A percentile compares a stretch with the other conserved stretches of the same genome.
Conservation (phyloP, 2,329 filamentous ascomycete genomes). For the Epicoccum sorghinum region DNA sequence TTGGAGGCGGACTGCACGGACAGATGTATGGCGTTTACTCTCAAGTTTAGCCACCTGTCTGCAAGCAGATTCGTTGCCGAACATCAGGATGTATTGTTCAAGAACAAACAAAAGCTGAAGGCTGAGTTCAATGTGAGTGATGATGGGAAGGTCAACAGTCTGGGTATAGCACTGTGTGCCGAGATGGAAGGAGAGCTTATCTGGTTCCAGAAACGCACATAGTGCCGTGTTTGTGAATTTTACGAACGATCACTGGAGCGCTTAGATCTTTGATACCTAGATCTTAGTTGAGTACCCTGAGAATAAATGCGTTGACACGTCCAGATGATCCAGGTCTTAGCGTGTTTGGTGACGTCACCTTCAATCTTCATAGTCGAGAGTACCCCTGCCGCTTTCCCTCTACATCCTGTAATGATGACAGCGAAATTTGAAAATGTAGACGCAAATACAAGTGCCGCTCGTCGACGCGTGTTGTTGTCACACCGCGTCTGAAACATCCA, state of each 20-base stretch:
- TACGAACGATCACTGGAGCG: too few relatives aligned
- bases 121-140: conserved; percentile 13
- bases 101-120: conserved; percentile 2
- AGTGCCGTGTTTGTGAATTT: background rate
- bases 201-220: conserved; percentile 11
- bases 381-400: conserved; percentile 5
- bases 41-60: conserved; percentile 14
- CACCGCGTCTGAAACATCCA: background rate
- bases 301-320: background rate
- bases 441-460: background rate
- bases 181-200: conserved; percentile 13
- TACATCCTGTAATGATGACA: conserved; percentile 8
- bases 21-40: conserved; percentile 15
- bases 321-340: background rate
- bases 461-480: background rate
- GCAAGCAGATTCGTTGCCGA: conserved; percentile 8
- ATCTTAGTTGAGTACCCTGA: too few relatives aligned
- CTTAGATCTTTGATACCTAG: too few relatives aligned
- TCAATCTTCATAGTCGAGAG: background rate
- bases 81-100: background rate
- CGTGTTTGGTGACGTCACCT: background rate
- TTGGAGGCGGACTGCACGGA: conserved; percentile 19
- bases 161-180: conserved; percentile 15
- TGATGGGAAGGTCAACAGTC: conserved; percentile 1
- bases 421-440: background rate